Evolutionary conservation across 78 protist species (phyloP).

Genomic region (Planoprotostelium fungivorum): DNA sequence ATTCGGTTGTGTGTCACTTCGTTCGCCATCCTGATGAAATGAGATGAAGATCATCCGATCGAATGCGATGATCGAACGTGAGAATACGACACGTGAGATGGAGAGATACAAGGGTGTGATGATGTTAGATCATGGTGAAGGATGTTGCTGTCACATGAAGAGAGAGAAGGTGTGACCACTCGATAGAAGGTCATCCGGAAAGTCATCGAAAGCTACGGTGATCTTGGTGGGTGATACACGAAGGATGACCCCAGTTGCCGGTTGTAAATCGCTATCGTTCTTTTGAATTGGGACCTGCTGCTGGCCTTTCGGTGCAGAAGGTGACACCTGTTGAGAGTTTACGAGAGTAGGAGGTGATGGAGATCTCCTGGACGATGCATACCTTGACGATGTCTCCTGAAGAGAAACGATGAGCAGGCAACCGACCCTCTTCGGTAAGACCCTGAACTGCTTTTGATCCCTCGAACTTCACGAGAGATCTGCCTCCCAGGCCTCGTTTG

Average conservation of each 20-base stretch:
- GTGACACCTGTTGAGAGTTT: too few relatives aligned
- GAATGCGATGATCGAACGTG: neutral
- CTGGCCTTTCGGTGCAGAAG: too few relatives aligned
- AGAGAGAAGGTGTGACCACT: constrained; percentile 1
- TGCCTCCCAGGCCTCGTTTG: constrained; percentile 14
- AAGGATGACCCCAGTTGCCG: constrained; percentile 26
- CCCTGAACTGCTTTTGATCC: neutral
- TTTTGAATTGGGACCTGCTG: constrained; percentile 31
- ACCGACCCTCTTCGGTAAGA: neutral
- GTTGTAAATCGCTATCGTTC: constrained; percentile 11
- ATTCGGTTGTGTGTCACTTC: constrained; percentile 68
- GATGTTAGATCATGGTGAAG: too few relatives aligned
- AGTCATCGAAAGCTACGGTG: constrained; percentile 25
- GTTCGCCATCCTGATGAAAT: constrained; percentile 19
- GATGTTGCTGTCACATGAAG: neutral
- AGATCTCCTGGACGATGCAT: too few relatives aligned
- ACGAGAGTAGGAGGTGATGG: too few relatives aligned
- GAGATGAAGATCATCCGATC: neutral
- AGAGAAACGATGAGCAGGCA: constrained; percentile 25
- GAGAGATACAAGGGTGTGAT: too few relatives aligned
- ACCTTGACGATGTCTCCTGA: constrained; percentile 51
- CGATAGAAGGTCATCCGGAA: neutral
- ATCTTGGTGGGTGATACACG: constrained; percentile 19
- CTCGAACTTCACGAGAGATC: constrained; percentile 18
- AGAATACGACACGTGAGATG: too few relatives aligned